A percentile compares a stretch with the other conserved stretches of the same genome.
Evolutionary conservation across 1,139 yeast species (phyloP).

Genomic region (Magnusiomyces tetraspermus): DNA sequence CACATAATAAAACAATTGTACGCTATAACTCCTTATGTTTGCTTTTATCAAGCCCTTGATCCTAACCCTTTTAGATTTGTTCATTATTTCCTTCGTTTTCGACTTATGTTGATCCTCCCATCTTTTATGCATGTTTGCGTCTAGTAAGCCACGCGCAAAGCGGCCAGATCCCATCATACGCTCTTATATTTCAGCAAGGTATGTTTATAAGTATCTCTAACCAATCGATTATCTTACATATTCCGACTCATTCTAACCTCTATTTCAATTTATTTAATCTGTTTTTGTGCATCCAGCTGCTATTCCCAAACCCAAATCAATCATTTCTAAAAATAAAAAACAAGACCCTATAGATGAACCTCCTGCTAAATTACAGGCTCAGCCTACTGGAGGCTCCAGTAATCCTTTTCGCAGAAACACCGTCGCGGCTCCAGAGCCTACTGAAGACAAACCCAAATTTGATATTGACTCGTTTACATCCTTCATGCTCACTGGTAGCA

Average conservation of each 20-base stretch:
- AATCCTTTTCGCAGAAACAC: constrained; percentile 26
- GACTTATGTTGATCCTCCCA: constrained; percentile 33
- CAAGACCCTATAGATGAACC: constrained; percentile 14
- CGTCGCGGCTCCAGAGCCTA: constrained; percentile 7
- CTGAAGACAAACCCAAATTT: constrained; percentile 17
- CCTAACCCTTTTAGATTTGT: constrained; percentile 17
- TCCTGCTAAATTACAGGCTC: constrained; percentile 3
- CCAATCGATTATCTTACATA: background rate
- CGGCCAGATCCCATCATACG: constrained; percentile 26
- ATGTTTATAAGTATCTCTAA: constrained; percentile 3
- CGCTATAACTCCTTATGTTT: too few species aligned
- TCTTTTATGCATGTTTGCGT: constrained; percentile 35
- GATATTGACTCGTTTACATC: constrained; percentile 34
- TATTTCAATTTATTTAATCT: constrained; percentile 12
- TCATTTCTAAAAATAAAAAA: constrained; percentile 28
- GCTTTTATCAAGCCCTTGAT: too few species aligned
- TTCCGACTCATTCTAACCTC: background rate
- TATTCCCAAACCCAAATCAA: constrained; percentile 34
- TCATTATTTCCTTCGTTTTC: constrained; percentile 26
- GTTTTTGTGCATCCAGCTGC: constrained; percentile 27
- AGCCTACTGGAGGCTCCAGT: constrained; percentile 14
- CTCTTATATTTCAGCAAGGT: constrained; percentile 26
- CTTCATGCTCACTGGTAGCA: constrained; percentile 31
- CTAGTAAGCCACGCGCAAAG: constrained; percentile 33
- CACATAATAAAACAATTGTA: constrained; percentile 25